Conservation (phyloP, 2,329 filamentous ascomycete genomes). For the Teratosphaeria nubilosa region DNA sequence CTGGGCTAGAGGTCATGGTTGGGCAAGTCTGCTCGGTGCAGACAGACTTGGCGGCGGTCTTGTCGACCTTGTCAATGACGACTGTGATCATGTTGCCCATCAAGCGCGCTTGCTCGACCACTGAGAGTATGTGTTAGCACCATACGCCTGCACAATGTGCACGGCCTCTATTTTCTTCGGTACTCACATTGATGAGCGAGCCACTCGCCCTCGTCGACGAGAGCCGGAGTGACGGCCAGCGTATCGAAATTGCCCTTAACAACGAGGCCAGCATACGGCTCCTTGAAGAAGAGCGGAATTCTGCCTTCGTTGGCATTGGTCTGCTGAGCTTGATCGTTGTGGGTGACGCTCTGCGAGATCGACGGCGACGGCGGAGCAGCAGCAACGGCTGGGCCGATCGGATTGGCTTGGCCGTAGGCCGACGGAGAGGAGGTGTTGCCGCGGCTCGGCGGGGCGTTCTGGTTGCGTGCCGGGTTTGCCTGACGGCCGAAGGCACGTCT, state of each 20-base stretch:
- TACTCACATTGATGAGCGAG: slow-evolving; percentile 78
- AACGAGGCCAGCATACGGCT: slow-evolving; percentile 69
- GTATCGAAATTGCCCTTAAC: slow-evolving; percentile 98
- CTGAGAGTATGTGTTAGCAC: slow-evolving; percentile 34
- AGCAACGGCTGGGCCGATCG: slow-evolving; percentile 18
- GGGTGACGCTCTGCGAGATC: slow-evolving; percentile 56
- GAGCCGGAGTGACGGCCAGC: slow-evolving; percentile 80
- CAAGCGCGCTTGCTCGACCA: slow-evolving; percentile 85
- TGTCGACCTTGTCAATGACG: slow-evolving; percentile 68
- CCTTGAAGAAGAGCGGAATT: slow-evolving; percentile 64
- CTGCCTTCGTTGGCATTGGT: slow-evolving; percentile 40
- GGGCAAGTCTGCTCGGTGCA: slow-evolving; percentile 80
- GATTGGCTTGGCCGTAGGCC: slow-evolving; percentile 20
- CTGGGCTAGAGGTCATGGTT: slow-evolving; percentile 84
- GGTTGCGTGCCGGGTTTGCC: slow-evolving; percentile 8
- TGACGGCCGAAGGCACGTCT: slow-evolving; percentile 25
- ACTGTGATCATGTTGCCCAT: slow-evolving; percentile 83
- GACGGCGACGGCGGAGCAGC: slow-evolving; percentile 25
- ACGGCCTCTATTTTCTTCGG: background rate
- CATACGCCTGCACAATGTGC: background rate
- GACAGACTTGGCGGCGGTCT: slow-evolving; percentile 60
- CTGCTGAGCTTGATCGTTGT: slow-evolving; percentile 48
- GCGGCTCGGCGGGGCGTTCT: slow-evolving; percentile 21
- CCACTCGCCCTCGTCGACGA: slow-evolving; percentile 92
- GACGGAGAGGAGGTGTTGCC: slow-evolving; percentile 23